Evolutionary conservation across 208 protist genomes (phyloP).

Genomic region (Angomonas deanei): DNA sequence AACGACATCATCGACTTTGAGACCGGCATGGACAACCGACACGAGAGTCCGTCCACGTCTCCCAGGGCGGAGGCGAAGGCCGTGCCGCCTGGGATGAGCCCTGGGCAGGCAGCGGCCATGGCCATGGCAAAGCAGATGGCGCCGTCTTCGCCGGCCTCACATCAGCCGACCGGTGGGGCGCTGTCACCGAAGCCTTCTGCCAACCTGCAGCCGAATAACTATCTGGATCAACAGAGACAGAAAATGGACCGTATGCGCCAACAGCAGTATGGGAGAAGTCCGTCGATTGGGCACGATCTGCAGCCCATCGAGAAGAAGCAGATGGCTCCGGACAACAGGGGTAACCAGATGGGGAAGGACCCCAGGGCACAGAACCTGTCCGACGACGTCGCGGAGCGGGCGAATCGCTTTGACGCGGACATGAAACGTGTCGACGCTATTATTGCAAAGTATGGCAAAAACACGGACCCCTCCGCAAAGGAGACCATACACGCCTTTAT

Average conservation of each 20-base stretch:
- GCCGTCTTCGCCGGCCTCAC: constrained; percentile 8
- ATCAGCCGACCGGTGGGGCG: constrained; percentile 11
- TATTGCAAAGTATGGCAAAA: constrained; percentile 66
- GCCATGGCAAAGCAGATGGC: constrained; percentile 42
- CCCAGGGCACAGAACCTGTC: neutral
- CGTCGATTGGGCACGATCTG: neutral
- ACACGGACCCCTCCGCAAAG: constrained; percentile 59
- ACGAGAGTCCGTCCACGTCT: constrained; percentile 10
- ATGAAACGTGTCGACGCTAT: constrained; percentile 81
- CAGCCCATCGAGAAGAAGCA: neutral
- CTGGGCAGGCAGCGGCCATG: constrained; percentile 73
- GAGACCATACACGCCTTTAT: constrained; percentile 88
- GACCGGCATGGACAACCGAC: constrained; percentile 22
- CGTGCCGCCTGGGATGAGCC: constrained; percentile 35
- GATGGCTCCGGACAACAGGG: constrained; percentile 16
- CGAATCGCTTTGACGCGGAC: constrained; percentile 34
- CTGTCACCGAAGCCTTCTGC: constrained; percentile 31
- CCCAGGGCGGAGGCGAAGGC: constrained; percentile 9
- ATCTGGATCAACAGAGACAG: constrained; percentile 6
- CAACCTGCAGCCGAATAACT: neutral
- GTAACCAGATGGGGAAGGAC: constrained; percentile 11
- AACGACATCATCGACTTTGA: constrained; percentile 89
- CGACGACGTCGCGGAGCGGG: constrained; percentile 5
- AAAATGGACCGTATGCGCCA: constrained; percentile 8
- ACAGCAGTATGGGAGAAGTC: neutral